Conservation (phyloP, 2,329 filamentous ascomycete genomes). For the Aspergillus viridinutans region DNA sequence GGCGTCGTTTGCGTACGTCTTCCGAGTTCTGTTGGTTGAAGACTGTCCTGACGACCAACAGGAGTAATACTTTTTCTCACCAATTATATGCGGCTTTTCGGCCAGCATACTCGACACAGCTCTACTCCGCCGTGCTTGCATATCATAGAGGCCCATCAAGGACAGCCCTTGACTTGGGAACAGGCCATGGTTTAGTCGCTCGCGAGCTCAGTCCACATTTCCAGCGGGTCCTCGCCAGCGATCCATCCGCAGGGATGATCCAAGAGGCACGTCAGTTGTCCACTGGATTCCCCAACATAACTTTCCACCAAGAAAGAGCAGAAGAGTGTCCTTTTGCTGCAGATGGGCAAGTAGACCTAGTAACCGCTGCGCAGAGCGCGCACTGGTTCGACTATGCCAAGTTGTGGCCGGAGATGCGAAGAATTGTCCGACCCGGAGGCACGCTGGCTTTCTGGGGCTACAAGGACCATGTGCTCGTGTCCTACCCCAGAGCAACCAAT, state of each 20-base stretch:
- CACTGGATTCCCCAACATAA: conserved; percentile 37
- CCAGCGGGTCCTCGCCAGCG: conserved; percentile 1
- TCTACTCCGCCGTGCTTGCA: conserved; percentile 1
- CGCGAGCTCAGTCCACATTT: background rate
- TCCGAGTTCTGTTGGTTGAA: background rate
- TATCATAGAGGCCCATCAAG: background rate
- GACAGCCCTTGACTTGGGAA: conserved; percentile 3
- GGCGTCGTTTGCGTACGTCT: background rate
- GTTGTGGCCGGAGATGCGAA: conserved; percentile 53
- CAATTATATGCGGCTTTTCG: conserved; percentile 4
- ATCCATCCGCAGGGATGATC: conserved; percentile 20
- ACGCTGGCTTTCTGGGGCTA: conserved; percentile 65
- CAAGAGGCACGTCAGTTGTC: conserved; percentile 25
- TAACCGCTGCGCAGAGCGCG: conserved; percentile 53
- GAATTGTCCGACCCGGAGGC: conserved; percentile 53
- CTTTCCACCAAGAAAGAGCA: conserved; percentile 48
- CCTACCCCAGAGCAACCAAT: conserved; percentile 48
- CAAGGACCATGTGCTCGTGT: conserved; percentile 58
- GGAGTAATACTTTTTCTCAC: conserved; percentile 2
- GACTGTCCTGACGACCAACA: background rate
- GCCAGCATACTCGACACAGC: background rate
- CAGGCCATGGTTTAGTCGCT: conserved; percentile 5
- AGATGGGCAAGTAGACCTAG: conserved; percentile 50
- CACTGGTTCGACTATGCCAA: conserved; percentile 62
- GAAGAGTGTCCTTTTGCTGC: conserved; percentile 52